A percentile compares a stretch with the other conserved stretches of the same genome.
phyloP scores from a whole-genome alignment of 1,139 yeast species.

The Sugiyamaella grinbergsii region DNA sequence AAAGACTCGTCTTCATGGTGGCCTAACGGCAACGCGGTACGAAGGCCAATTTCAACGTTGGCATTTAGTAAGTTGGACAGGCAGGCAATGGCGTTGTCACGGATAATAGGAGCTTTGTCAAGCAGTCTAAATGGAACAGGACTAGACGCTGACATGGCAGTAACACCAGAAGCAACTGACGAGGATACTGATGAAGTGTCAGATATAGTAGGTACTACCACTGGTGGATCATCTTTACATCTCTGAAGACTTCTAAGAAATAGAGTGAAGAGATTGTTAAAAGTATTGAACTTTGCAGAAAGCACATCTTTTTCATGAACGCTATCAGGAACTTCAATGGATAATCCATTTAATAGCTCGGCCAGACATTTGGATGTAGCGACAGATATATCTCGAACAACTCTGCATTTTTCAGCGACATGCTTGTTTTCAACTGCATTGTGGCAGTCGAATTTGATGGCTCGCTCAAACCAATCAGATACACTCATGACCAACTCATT shows the following conservation, averaged over 20 bases:
- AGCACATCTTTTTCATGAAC: constrained; percentile 53
- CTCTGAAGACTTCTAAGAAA: constrained; percentile 71
- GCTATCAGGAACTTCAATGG: constrained; percentile 41
- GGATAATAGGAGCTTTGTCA: constrained; percentile 56
- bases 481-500: constrained; percentile 61
- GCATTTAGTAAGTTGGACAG: constrained; percentile 69
- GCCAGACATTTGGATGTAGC: constrained; percentile 33
- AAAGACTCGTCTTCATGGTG: constrained; percentile 67
- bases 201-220: constrained; percentile 32
- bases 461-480: constrained; percentile 63
- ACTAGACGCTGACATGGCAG: constrained; percentile 34
- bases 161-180: constrained; percentile 39
- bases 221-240: constrained; percentile 41
- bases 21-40: constrained; percentile 76
- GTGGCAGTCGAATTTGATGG: constrained; percentile 14
- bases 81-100: constrained; percentile 67
- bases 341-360: constrained; percentile 35
- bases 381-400: constrained; percentile 34
- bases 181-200: constrained; percentile 19
- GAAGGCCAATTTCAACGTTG: constrained; percentile 77
- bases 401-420: constrained; percentile 32
- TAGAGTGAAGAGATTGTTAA: constrained; percentile 71
- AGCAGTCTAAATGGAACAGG: constrained; percentile 14
- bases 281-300: constrained; percentile 63
- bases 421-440: constrained; percentile 21